Evolutionary conservation across 768 basidiomycete species (phyloP).

Genomic region (Hortiboletus campestris): DNA sequence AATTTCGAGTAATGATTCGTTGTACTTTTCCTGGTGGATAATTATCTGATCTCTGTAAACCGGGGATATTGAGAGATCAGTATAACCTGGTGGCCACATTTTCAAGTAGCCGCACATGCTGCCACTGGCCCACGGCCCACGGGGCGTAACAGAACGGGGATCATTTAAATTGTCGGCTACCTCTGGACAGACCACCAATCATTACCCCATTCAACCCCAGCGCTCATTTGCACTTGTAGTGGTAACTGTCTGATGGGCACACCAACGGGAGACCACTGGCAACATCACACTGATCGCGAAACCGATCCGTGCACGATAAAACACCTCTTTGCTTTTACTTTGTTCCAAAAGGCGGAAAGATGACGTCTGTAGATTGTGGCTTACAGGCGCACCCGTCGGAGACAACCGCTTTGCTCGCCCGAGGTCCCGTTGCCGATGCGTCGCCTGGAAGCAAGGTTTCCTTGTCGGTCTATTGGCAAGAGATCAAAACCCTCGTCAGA

Average conservation of each 20-base stretch:
- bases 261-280: constrained; percentile 14
- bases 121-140: no score
- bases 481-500: constrained; percentile 46
- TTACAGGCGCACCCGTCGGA: constrained; percentile 34
- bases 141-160: no score
- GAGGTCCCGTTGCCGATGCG: constrained; percentile 35
- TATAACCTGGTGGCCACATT: no score
- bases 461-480: constrained; percentile 1
- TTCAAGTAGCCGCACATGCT: no score
- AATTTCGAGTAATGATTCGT: no score
- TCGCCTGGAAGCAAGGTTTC: constrained; percentile 22
- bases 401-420: constrained; percentile 54
- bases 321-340: constrained; percentile 1
- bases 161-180: no score
- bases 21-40: neutral
- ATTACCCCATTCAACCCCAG: no score
- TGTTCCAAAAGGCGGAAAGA: neutral
- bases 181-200: no score
- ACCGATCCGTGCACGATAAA: no score
- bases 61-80: no score
- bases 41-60: neutral
- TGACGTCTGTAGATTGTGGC: neutral
- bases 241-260: no score
- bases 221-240: no score
- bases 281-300: neutral